Evolutionary conservation across 106 monocot genomes (phyloP), one percentile per base, ranked within the genome.

Genomic region (Acorus calamus): DNA sequence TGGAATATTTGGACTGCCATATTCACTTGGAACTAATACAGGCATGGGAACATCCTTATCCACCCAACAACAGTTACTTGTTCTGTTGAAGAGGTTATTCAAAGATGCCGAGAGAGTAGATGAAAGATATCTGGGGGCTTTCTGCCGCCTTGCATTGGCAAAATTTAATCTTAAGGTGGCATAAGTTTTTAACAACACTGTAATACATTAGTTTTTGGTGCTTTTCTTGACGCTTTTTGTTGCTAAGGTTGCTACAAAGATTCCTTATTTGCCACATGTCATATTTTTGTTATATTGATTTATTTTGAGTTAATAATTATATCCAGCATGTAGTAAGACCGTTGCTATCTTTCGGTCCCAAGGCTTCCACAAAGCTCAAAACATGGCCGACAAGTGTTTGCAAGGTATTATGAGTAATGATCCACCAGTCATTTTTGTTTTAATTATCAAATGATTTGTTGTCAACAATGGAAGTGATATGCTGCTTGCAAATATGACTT

Each of bases 151-250:
- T 77, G 70, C 82, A 56, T 69, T 85, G 28, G 84, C 94, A 53
- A 87, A 84, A 78, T 96, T 90, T 73, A 80, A 85, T 75, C 80
- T 96, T n/a, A 96, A 96, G 89, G 93, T 89, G 76, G 74, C 12
- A 14, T 4, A 42, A 28, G 13, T 57, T 57, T 42, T 3, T 57
- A 1, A 41, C 42, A 4, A 57, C 4, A 4, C 3, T 5, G 50
- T 54, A 12, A 52, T 3, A 11, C 8, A 44, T 69, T 28, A 28
- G 28, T 61, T 61, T 60, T 49, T 69, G 12, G 2, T 67, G 46
- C 9, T 44, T 55, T 56, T 6, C 46, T 55, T 44, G 2, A 46
- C 44, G 3, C 14, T 71, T 4, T 3, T 49, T n/a, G 11, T 71
- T 44, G 42, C 28, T 62, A 9, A 62, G 3, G 45, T 48, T 46